These are phyloP conservation scores for Lactifluus pinguis DNA, from an alignment of 768 basidiomycete species.

Conservation along the genomic window DNA sequence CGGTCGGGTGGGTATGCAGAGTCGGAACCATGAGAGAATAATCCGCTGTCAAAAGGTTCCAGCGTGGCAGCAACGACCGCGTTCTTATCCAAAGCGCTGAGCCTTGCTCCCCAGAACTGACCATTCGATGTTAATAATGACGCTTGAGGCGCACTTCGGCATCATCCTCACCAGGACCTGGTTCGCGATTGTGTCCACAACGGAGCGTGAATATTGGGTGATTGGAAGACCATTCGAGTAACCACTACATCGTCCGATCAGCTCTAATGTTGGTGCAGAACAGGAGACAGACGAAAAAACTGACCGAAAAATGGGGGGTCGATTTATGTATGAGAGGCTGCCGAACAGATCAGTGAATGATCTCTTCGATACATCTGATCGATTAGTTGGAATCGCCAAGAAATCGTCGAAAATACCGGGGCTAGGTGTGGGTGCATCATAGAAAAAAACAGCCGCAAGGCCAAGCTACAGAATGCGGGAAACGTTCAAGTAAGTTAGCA, in stretches of 20 bases:
- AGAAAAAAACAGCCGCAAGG: background rate
- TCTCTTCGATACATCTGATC: background rate
- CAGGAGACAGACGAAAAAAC: background rate
- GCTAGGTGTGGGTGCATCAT: slow-evolving; percentile 16
- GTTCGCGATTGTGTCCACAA: background rate
- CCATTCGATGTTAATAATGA: background rate
- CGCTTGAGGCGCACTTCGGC: background rate
- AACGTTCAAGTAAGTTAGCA: background rate
- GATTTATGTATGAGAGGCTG: background rate
- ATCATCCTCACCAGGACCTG: background rate
- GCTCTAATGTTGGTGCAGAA: background rate
- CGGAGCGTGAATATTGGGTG: background rate
- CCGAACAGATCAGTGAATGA: background rate
- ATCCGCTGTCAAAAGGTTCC: background rate
- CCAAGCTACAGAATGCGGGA: background rate
- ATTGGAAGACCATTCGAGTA: background rate
- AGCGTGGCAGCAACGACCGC: background rate
- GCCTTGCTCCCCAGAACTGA: slow-evolving; percentile 1
- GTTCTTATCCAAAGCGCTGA: background rate
- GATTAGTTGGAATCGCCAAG: slow-evolving; percentile 7
- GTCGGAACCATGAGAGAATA: slow-evolving; percentile 8
- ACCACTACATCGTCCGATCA: background rate
- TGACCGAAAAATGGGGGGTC: background rate
- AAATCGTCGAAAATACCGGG: slow-evolving; percentile 17
- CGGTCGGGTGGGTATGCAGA: slow-evolving; percentile 15